Base-by-base conservation (phyloP, 495 filamentous ascomycete species). In the Talaromyces proteolyticus region DNA sequence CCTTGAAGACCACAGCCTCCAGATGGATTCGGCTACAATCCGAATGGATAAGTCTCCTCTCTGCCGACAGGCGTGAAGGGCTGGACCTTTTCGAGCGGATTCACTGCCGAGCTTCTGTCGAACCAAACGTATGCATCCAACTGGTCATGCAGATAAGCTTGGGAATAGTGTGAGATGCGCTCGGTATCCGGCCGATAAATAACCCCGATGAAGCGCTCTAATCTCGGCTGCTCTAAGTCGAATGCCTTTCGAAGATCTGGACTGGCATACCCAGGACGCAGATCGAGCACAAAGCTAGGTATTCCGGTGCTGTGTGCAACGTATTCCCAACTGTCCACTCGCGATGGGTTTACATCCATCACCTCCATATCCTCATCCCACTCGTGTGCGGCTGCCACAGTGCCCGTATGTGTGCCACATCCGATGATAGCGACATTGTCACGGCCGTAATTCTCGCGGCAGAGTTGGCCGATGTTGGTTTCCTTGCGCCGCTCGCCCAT, bases 41-140 rank as follows among this genome's bases (percentile, higher is more conserved):
- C 76, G 63, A 82, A 83, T 38, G 79, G 79, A 70, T 79, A 82
- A 0, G 79, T 82, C 57, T 79, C 77, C 6, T 67, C 73, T 43
- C 58, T 62, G 26, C 70, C 68, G 43, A 75, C 51, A 0, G 68
- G 50, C 23, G 72, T 76, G 6, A 58, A 57, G 4, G 77, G 79
- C 57, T 81, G 79, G 10, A 73, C 67, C 3, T 55, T 59, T 57
- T 84, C 76, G 40, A 82, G 59, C 4, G 77, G 60, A 16, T 65
- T 59, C 1, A 84, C 76, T 24, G 77, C 76, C 43, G 67, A 49
- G 12, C 76, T 77, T 43, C 59, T 53, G 64, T 83, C 77, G 53
- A 83, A 80, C 75, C 77, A 83, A 18, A 82, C 50, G 49, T 73
- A 73, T 0, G 67, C 76, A 57, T 83, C 79, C 44, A 81, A 73